Evolutionary conservation across 768 basidiomycete genomes (phyloP).

Genomic region (Kwoniella sp.): DNA sequence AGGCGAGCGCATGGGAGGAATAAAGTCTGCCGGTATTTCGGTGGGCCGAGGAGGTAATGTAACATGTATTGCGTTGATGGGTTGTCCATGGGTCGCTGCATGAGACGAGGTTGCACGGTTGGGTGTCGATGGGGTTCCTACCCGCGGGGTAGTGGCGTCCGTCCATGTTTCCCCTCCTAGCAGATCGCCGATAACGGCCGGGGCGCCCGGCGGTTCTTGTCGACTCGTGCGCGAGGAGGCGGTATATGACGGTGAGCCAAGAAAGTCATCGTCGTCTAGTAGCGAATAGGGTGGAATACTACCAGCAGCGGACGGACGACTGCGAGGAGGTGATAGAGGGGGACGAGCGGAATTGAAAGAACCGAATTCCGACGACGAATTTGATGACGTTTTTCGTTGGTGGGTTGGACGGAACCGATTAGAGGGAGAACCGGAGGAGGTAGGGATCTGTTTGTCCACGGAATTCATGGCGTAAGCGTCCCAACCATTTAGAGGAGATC

Average conservation of each 20-base stretch:
- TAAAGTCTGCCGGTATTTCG: slow-evolving; percentile 39
- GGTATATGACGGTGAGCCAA: slow-evolving; percentile 27
- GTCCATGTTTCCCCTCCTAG: slow-evolving; percentile 27
- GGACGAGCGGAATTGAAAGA: slow-evolving; percentile 30
- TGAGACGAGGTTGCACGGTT: neutral
- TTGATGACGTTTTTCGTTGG: neutral
- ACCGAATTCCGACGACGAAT: slow-evolving; percentile 33
- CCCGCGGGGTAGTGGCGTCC: slow-evolving; percentile 10
- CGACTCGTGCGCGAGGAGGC: neutral
- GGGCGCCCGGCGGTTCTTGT: neutral
- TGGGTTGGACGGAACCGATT: neutral
- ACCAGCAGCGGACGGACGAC: neutral
- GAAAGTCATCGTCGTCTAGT: slow-evolving; percentile 37
- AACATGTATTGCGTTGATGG: slow-evolving; percentile 17
- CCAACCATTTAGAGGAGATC: too few relatives aligned
- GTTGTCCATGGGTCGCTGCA: neutral
- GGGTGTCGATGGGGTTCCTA: slow-evolving; percentile 1
- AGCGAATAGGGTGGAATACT: neutral
- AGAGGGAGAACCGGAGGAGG: slow-evolving; percentile 7
- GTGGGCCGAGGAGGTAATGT: slow-evolving; percentile 41
- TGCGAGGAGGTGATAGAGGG: neutral
- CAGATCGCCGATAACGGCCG: slow-evolving; percentile 7
- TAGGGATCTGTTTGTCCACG: neutral
- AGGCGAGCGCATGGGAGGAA: slow-evolving; percentile 31
- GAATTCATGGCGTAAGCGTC: neutral